Evolutionary conservation across 495 filamentous ascomycete species (phyloP).

Genomic region (Xylaria grammica): DNA sequence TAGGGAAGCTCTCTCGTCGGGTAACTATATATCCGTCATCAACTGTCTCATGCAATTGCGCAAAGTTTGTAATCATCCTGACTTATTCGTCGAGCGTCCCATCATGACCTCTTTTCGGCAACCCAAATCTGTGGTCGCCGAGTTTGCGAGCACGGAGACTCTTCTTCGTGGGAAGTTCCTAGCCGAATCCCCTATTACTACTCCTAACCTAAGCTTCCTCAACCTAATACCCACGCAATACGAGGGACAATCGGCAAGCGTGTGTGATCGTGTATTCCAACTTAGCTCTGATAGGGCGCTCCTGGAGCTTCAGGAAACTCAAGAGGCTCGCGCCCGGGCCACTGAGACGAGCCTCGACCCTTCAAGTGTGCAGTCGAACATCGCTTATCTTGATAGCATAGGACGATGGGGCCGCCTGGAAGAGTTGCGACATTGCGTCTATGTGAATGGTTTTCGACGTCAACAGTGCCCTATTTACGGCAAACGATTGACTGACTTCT

Average conservation of each 20-base stretch:
- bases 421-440: conserved; percentile 78
- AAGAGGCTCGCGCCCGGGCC: conserved; percentile 65
- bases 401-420: conserved; percentile 74
- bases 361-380: conserved; percentile 66
- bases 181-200: conserved; percentile 65
- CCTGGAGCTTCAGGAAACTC: conserved; percentile 65
- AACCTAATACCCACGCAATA: conserved; percentile 78
- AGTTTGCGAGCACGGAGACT: conserved; percentile 77
- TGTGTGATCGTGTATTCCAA: conserved; percentile 65
- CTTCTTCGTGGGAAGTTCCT: conserved; percentile 72
- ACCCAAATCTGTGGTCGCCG: conserved; percentile 77
- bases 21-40: conserved; percentile 97
- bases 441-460: conserved; percentile 79
- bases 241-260: conserved; percentile 66
- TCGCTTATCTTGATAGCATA: conserved; percentile 74
- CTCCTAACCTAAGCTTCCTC: conserved; percentile 75
- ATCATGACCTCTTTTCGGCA: conserved; percentile 97
- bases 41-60: conserved; percentile 98
- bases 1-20: conserved; percentile 83
- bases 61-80: conserved; percentile 98
- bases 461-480: conserved; percentile 84
- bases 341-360: conserved; percentile 65
- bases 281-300: conserved; percentile 68
- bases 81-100: conserved; percentile 96
- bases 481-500: conserved; percentile 70